These are phyloP conservation scores for Fusarium sp. DNA, from an alignment of 2,329 filamentous ascomycete genomes.

Conservation along the genomic window DNA sequence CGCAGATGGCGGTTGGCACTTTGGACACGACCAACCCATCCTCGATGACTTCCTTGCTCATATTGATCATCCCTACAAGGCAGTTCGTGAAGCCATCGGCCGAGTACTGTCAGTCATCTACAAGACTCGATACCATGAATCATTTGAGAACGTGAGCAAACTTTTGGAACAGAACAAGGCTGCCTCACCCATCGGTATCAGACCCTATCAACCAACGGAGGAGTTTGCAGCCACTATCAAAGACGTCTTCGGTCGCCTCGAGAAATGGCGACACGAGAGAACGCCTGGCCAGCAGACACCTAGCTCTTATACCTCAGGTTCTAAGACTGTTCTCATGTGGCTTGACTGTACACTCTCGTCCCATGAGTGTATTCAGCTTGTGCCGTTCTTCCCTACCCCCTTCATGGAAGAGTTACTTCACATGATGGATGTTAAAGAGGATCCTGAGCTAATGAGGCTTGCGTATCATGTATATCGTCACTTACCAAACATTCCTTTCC, in stretches of 20 bases:
- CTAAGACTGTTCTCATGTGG: constrained; percentile 96
- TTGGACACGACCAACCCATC: constrained; percentile 89
- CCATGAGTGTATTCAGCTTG: constrained; percentile 90
- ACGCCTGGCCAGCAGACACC: constrained; percentile 91
- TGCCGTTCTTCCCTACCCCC: constrained; percentile 88
- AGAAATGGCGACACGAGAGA: constrained; percentile 88
- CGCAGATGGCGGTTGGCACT: constrained; percentile 94
- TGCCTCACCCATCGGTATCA: constrained; percentile 84
- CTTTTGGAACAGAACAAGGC: constrained; percentile 84
- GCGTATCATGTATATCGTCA: constrained; percentile 98
- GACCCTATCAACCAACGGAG: constrained; percentile 82
- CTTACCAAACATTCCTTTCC: constrained; percentile 93
- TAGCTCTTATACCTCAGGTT: constrained; percentile 93
- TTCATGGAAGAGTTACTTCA: constrained; percentile 95
- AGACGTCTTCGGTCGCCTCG: constrained; percentile 82
- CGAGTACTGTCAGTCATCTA: constrained; percentile 89
- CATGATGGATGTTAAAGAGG: constrained; percentile 99
- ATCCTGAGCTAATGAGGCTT: constrained; percentile 92
- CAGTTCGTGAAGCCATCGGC: constrained; percentile 94
- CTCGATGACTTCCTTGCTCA: constrained; percentile 89
- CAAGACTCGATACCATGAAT: constrained; percentile 93
- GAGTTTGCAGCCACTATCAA: constrained; percentile 80
- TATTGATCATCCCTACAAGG: constrained; percentile 97
- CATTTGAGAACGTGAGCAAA: constrained; percentile 82
- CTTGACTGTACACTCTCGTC: constrained; percentile 91